Base-by-base conservation (phyloP, 1,284 basidiomycete species). In the Ustilago trichophora region DNA sequence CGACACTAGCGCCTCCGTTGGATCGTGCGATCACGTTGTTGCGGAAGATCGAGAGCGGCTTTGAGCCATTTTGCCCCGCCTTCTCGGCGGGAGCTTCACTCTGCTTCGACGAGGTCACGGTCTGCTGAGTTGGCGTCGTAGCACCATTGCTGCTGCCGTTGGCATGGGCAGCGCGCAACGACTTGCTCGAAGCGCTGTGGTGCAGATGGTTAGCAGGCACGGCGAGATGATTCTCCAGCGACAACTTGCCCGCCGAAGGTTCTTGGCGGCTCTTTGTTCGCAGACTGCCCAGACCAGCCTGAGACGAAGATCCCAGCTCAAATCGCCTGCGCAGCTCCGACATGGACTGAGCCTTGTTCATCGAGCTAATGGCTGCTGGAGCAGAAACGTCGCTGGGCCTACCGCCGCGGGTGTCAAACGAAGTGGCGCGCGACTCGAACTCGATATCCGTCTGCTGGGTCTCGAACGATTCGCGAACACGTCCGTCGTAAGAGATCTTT, bases 361-460 rank as follows among this genome's bases (percentile, higher is more conserved):
- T 35, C 32, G 40, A 29, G 32, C 25, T 43, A 13, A 34, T 4
- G 3, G 43, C 60, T 0, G 31, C 34, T 1, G 49, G 49, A 11
- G 49, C 45, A 19, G 60, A 57, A 0, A 48, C 60, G 31, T 57
- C 54, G 40, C 65, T 68, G 5, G 52, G 48, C 9, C 49, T 34
- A 11, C 50, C 43, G n/a, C n/a, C n/a, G 8, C 65, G 41, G 0
- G 58, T 68, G 22, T 63, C 58, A 26, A 68, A 42, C 24, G 65
- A 68, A 6, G 58, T 58, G 8, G 65, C 65, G 31, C 65, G 53
- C 50, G 65, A 63, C 29, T 62, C 65, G 18, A 68, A 68, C 37
- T 62, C 58, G 31, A 68, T 45, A 27, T 48, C 51, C 9, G 65
- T 68, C 46, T 68, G 58, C 41, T 63, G 66, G 35, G 66, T 64